Base-by-base conservation (phyloP, 2,329 filamentous ascomycete genomes). In the Apiospora arundinis region DNA sequence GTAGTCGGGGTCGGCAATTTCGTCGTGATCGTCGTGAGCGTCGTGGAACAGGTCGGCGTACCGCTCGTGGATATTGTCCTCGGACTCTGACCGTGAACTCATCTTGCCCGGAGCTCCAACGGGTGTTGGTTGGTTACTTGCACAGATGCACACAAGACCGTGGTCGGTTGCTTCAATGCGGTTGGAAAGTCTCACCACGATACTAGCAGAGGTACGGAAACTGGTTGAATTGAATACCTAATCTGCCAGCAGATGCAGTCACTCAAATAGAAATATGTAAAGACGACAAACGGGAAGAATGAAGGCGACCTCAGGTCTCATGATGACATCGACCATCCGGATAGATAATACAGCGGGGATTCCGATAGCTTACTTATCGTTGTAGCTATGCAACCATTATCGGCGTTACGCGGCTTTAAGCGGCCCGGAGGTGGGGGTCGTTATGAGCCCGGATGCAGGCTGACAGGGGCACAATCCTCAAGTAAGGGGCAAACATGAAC, bases 21-120 rank as follows among this genome's bases (percentile, higher is more conserved):
- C 72, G 4, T 78, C 73, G 37, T 77, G 75, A 11, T 73, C 69
- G 21, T 74, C 74, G 60, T 74, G 73, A 6, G 75, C 77, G 23
- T 79, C 77, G 69, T 77, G 74, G 63, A 75, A 78, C 7, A 76
- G 72, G 4, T 78, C 75, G 2, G 42, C 25, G 28, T 70, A 42
- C 28, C 45, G 67, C n/a, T 42, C n/a, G 45, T 49, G 37, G 45
- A 52, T 40, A 32, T 42, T 40, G n/a, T 42, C 67, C 8, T 69
- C 46, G 18, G 67, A 49, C 16, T 44, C 67, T 14, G 67, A 69
- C 45, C 18, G 46, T 9, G 67, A 49, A 46, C 67, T 69, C 67
- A 69, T 69, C 37, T 42, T 56, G 67, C n/a, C 67, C 67, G 45
- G 67, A 42, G 32, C 44, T 56, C 45, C 45, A 67, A 25, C 65